phyloP scores from a whole-genome alignment of 805 yeast species.

The Pichia paraexigua region DNA sequence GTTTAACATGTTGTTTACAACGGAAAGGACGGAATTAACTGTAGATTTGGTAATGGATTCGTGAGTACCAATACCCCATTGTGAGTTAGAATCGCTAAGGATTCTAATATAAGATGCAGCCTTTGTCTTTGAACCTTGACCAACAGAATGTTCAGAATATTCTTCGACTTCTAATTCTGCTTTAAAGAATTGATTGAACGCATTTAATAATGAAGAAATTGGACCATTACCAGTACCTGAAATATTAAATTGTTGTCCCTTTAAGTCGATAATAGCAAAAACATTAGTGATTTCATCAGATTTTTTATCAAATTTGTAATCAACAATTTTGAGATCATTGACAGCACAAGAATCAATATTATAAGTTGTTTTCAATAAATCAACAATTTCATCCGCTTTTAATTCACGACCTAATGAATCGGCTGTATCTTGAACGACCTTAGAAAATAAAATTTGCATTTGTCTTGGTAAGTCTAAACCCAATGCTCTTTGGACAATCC shows the following conservation, averaged over 20 bases:
- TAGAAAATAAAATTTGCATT: conserved; percentile 61
- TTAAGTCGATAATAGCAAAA: conserved; percentile 33
- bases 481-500: conserved; percentile 64
- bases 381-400: conserved; percentile 55
- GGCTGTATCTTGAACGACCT: conserved; percentile 55
- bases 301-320: conserved; percentile 32
- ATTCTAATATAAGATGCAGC: conserved; percentile 62
- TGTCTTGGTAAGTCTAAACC: conserved; percentile 70
- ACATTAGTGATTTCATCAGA: conserved; percentile 36
- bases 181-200: conserved; percentile 45
- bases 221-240: conserved; percentile 72
- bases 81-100: conserved; percentile 18
- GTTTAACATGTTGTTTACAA: conserved; percentile 41
- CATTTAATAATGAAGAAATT: conserved; percentile 64
- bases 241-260: conserved; percentile 29
- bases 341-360: conserved; percentile 35
- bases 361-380: conserved; percentile 48
- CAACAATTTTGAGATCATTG: conserved; percentile 31
- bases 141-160: conserved; percentile 67
- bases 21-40: conserved; percentile 57
- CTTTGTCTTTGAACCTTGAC: conserved; percentile 60
- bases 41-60: conserved; percentile 88
- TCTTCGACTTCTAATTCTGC: conserved; percentile 53
- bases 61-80: conserved; percentile 91
- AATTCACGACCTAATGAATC: conserved; percentile 63